These are phyloP conservation scores for Phellopilus nigrolimitatus DNA, from an alignment of 1,284 basidiomycete genomes.

Conservation along the genomic window DNA sequence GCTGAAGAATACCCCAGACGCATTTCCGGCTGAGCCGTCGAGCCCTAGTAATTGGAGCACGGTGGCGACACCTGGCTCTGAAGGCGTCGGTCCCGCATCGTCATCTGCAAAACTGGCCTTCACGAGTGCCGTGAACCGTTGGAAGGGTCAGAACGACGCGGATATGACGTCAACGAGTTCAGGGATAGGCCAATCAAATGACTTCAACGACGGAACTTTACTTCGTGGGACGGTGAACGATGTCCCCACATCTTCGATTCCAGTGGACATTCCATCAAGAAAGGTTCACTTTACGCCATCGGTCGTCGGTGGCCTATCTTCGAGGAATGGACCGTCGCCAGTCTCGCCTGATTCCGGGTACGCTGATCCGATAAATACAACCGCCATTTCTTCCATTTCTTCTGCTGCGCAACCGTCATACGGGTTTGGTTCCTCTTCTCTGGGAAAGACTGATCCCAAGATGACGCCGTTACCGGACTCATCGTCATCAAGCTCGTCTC, in stretches of 20 bases:
- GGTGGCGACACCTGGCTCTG: constrained; percentile 53
- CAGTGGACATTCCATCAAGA: constrained; percentile 29
- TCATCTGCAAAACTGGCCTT: constrained; percentile 10
- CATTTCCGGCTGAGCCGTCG: constrained; percentile 15
- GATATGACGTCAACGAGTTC: not conserved
- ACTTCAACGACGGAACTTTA: not conserved
- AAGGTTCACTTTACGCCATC: constrained; percentile 46
- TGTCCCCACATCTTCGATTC: not conserved
- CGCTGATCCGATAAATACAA: constrained; percentile 12
- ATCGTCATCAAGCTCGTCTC: constrained; percentile 20
- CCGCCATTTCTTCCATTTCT: constrained; percentile 7
- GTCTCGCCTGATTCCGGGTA: constrained; percentile 27
- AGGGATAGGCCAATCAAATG: not conserved
- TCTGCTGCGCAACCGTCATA: constrained; percentile 1
- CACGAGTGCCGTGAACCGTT: constrained; percentile 9
- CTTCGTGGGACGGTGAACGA: not conserved
- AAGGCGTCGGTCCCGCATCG: constrained; percentile 18
- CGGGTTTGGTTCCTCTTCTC: constrained; percentile 1
- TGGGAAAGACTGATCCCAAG: constrained; percentile 10
- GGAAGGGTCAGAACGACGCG: not conserved
- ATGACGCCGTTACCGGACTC: constrained; percentile 18
- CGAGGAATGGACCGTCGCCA: constrained; percentile 29
- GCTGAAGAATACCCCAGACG: constrained; percentile 2
- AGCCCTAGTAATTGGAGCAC: constrained; percentile 61
- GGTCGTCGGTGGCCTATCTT: constrained; percentile 31